Conservation (phyloP, 225 moss, liverwort and hornwort genomes). For the Pseudisothecium myosuroides region DNA sequence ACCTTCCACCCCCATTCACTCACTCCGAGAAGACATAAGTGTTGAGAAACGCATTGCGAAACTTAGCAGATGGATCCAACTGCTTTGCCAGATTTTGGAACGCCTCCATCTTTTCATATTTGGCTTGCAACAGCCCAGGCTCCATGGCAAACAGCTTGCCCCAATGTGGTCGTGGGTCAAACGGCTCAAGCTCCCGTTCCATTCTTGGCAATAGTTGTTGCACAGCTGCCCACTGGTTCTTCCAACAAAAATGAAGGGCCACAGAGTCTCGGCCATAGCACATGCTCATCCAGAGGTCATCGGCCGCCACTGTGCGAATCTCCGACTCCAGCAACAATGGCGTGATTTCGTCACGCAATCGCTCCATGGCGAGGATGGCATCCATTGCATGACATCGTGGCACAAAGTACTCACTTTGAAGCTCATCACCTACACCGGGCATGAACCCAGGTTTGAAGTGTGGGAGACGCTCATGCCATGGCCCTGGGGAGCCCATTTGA, state of each 20-base stretch:
- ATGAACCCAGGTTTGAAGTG: slow-evolving; percentile 21
- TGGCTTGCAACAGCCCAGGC: neutral
- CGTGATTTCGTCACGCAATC: slow-evolving; percentile 9
- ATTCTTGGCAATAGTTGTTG: slow-evolving; percentile 13
- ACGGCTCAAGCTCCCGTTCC: slow-evolving; percentile 18
- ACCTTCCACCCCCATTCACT: neutral
- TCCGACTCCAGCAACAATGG: slow-evolving; percentile 32
- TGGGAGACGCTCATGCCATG: slow-evolving; percentile 28
- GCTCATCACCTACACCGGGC: slow-evolving; percentile 25
- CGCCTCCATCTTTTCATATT: slow-evolving; percentile 2
- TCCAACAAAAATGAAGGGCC: slow-evolving; percentile 42
- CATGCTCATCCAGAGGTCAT: slow-evolving; percentile 52
- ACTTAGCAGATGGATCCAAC: slow-evolving; percentile 8
- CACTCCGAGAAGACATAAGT: neutral
- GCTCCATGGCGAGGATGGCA: slow-evolving; percentile 25
- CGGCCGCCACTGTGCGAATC: slow-evolving; percentile 44
- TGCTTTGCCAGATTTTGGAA: neutral
- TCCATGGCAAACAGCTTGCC: slow-evolving; percentile 45
- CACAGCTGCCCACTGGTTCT: slow-evolving; percentile 19
- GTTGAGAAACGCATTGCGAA: slow-evolving; percentile 13
- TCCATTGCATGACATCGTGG: slow-evolving; percentile 23
- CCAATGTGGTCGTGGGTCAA: slow-evolving; percentile 61
- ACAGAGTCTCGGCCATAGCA: slow-evolving; percentile 31
- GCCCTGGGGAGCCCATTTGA: slow-evolving; percentile 39
- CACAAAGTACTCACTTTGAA: slow-evolving; percentile 53